These are phyloP conservation scores for Globisporangium perplexum DNA, from an alignment of 352 stramenopile genomes.

Conservation along the genomic window DNA sequence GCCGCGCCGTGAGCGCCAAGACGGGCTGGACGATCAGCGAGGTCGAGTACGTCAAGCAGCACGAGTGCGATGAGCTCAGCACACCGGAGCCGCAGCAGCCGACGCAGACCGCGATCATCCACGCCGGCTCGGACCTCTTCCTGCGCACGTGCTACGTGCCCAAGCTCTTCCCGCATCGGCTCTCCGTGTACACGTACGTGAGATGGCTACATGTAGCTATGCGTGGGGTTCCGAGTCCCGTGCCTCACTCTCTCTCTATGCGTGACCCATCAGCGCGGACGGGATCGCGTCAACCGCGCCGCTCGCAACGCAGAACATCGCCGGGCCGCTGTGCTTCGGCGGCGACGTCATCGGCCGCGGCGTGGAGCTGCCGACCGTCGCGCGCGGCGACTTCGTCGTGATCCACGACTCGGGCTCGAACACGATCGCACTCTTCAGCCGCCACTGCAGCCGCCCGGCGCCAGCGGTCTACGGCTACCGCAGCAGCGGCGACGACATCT, in stretches of 20 bases:
- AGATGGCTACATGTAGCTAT: background rate
- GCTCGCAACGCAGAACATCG: constrained; percentile 66
- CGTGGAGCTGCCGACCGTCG: constrained; percentile 52
- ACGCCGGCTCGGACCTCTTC: constrained; percentile 89
- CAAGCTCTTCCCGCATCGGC: constrained; percentile 68
- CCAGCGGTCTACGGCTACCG: constrained; percentile 82
- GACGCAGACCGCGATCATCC: constrained; percentile 76
- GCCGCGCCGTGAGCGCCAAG: constrained; percentile 81
- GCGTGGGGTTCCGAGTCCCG: no score
- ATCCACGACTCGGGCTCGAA: constrained; percentile 87
- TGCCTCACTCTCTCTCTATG: background rate
- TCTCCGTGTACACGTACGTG: constrained; percentile 81
- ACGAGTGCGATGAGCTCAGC: constrained; percentile 25
- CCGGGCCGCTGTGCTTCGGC: constrained; percentile 89
- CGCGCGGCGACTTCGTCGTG: constrained; percentile 75
- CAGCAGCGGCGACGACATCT: constrained; percentile 34
- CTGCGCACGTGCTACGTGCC: constrained; percentile 84
- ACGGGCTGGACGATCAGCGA: constrained; percentile 80
- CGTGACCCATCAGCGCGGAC: constrained; percentile 21
- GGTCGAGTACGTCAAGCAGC: constrained; percentile 89
- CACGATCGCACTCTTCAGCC: constrained; percentile 85
- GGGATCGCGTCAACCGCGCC: constrained; percentile 41
- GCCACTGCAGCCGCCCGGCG: constrained; percentile 79
- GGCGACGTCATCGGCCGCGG: constrained; percentile 82
- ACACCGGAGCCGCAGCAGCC: constrained; percentile 10